Evolutionary conservation across 2,329 filamentous ascomycete species (phyloP).

Genomic region (Podosphaera xanthii): DNA sequence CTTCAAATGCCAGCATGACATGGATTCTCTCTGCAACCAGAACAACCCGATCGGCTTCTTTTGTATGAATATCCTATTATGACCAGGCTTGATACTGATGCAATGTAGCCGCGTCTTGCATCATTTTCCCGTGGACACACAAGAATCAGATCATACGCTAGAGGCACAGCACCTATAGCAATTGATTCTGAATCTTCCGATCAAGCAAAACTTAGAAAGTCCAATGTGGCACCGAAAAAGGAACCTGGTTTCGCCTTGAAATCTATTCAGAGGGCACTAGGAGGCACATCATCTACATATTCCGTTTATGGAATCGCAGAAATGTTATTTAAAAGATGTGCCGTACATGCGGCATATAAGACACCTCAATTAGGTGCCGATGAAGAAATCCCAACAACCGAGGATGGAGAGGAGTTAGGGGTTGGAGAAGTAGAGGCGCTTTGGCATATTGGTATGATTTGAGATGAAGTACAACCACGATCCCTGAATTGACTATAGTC

Average conservation of each 20-base stretch:
- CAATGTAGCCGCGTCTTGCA: neutral
- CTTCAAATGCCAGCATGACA: neutral
- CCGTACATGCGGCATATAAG: conserved; percentile 10
- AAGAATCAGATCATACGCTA: neutral
- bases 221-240: neutral
- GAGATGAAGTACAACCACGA: neutral
- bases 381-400: conserved; percentile 44
- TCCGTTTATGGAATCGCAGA: conserved; percentile 61
- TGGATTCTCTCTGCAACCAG: neutral
- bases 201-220: neutral
- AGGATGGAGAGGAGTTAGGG: conserved; percentile 65
- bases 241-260: neutral
- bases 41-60: neutral
- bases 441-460: conserved; percentile 57
- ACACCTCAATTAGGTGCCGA: conserved; percentile 16
- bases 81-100: neutral
- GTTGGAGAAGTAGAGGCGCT: conserved; percentile 34
- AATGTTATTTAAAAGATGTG: conserved; percentile 26
- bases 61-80: neutral
- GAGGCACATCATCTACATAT: conserved; percentile 28
- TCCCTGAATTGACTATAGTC: conserved; percentile 1
- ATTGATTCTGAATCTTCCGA: neutral
- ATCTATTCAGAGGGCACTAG: neutral
- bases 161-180: neutral
- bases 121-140: neutral